Evolutionary conservation across 352 stramenopile genomes (phyloP).

Genomic region (Pseudoperonospora humuli): DNA sequence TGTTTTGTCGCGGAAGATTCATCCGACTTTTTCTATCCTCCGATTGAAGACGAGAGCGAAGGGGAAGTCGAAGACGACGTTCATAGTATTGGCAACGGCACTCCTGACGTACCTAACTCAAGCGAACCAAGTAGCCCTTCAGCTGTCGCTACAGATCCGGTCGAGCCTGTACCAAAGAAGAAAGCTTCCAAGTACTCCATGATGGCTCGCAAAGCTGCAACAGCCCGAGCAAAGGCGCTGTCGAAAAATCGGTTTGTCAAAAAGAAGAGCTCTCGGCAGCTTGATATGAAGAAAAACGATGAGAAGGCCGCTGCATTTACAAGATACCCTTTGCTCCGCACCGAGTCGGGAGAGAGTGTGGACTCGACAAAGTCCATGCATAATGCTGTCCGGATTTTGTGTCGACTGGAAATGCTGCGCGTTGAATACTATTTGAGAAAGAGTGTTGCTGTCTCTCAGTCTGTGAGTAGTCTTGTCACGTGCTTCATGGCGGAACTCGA

Average conservation of each 20-base stretch:
- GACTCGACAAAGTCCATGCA: slow-evolving; percentile 45
- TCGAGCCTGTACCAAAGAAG: slow-evolving; percentile 14
- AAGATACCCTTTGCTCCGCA: slow-evolving; percentile 68
- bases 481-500: slow-evolving; percentile 77
- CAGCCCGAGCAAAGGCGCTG: slow-evolving; percentile 41
- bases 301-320: slow-evolving; percentile 29
- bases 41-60: slow-evolving; percentile 36
- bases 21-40: slow-evolving; percentile 41
- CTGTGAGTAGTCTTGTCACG: slow-evolving; percentile 71
- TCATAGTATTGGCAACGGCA: slow-evolving; percentile 14
- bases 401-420: slow-evolving; percentile 67
- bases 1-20: slow-evolving; percentile 44
- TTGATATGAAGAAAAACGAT: slow-evolving; percentile 35
- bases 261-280: slow-evolving; percentile 34
- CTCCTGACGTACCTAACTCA: slow-evolving; percentile 10
- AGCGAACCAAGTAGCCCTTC: slow-evolving; percentile 10
- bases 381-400: slow-evolving; percentile 54
- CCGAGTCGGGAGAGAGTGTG: slow-evolving; percentile 45
- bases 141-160: slow-evolving; percentile 7
- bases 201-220: slow-evolving; percentile 52
- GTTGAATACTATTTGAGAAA: slow-evolving; percentile 79
- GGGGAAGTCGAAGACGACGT: slow-evolving; percentile 33
- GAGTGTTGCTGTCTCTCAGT: slow-evolving; percentile 75
- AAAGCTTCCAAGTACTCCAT: slow-evolving; percentile 46
- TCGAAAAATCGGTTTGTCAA: slow-evolving; percentile 36